Percentiles rank a stretch among this genome's conserved stretches.
phyloP scores from a whole-genome alignment of 768 basidiomycete species.

The Rhodotorula graminis region DNA sequence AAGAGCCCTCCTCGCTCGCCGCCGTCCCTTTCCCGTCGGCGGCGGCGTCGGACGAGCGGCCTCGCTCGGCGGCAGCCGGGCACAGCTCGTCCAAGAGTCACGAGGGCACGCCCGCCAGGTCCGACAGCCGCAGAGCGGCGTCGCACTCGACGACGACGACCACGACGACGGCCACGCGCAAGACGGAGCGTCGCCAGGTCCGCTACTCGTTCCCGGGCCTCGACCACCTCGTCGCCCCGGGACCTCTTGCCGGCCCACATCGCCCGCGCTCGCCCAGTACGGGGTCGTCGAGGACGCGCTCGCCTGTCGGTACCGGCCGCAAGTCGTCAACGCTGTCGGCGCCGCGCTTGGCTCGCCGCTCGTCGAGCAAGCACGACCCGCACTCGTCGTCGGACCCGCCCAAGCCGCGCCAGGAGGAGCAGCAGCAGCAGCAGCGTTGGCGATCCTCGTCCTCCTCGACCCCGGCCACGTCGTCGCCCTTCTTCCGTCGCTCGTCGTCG shows the following conservation, averaged over 20 bases:
- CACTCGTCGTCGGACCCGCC: background rate
- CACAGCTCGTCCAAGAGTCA: background rate
- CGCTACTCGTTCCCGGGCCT: slow-evolving; percentile 19
- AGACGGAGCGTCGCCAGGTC: slow-evolving; percentile 11
- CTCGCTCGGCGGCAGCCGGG: too few relatives aligned
- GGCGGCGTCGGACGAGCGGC: slow-evolving; percentile 10
- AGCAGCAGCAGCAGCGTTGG: background rate
- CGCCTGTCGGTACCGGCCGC: background rate
- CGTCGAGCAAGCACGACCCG: background rate
- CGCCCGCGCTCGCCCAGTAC: background rate
- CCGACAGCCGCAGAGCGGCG: slow-evolving; percentile 1
- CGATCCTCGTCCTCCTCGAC: background rate
- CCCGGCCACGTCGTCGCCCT: background rate
- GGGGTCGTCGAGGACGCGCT: background rate
- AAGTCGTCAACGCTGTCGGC: background rate
- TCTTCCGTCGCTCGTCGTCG: background rate
- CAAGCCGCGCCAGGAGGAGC: too few relatives aligned
- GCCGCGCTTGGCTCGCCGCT: background rate
- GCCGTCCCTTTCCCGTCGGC: background rate
- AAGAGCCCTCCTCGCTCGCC: background rate
- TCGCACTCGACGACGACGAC: slow-evolving; percentile 6
- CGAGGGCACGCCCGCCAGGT: background rate
- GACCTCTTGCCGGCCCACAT: background rate
- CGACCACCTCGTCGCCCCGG: slow-evolving; percentile 4
- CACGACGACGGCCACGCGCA: slow-evolving; percentile 11